Evolutionary conservation across 768 basidiomycete genomes (phyloP).

Genomic region (Kwoniella dejecticola): DNA sequence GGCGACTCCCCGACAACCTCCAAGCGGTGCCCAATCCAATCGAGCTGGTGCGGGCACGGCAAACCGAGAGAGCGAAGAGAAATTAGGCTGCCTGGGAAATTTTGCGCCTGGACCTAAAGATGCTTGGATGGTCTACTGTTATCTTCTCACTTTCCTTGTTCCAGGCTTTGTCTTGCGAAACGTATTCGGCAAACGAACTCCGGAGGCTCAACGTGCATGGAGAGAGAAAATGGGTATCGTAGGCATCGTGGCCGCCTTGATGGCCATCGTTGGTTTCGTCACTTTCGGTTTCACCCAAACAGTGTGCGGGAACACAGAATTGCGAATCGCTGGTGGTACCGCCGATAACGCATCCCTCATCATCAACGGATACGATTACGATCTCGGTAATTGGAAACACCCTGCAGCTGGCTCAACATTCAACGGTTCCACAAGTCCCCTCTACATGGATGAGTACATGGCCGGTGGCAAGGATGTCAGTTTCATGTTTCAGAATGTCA

Average conservation of each 20-base stretch:
- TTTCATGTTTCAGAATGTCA: conserved; percentile 92
- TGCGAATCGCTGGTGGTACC: conserved; percentile 76
- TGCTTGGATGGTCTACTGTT: conserved; percentile 94
- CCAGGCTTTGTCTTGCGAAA: conserved; percentile 71
- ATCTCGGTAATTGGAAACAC: conserved; percentile 83
- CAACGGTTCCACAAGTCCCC: conserved; percentile 78
- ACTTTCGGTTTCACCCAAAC: conserved; percentile 96
- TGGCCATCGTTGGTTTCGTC: conserved; percentile 94
- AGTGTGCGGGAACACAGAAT: conserved; percentile 85
- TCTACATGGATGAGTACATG: conserved; percentile 73
- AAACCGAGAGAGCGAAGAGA: conserved; percentile 30
- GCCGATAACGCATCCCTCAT: conserved; percentile 79
- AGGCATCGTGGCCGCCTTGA: conserved; percentile 72
- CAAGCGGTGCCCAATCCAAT: conserved; percentile 56
- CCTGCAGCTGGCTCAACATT: conserved; percentile 70
- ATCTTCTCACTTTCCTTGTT: conserved; percentile 77
- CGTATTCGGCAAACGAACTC: conserved; percentile 79
- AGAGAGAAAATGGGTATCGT: conserved; percentile 96
- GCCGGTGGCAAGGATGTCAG: conserved; percentile 85
- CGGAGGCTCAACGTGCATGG: conserved; percentile 95
- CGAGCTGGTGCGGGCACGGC: conserved; percentile 47
- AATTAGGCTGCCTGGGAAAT: conserved; percentile 62
- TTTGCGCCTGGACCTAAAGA: conserved; percentile 85
- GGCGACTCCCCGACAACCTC: conserved; percentile 57
- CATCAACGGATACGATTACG: conserved; percentile 92